Evolutionary conservation across 2,329 filamentous ascomycete species (phyloP).

Genomic region (Botrytis byssoidea): DNA sequence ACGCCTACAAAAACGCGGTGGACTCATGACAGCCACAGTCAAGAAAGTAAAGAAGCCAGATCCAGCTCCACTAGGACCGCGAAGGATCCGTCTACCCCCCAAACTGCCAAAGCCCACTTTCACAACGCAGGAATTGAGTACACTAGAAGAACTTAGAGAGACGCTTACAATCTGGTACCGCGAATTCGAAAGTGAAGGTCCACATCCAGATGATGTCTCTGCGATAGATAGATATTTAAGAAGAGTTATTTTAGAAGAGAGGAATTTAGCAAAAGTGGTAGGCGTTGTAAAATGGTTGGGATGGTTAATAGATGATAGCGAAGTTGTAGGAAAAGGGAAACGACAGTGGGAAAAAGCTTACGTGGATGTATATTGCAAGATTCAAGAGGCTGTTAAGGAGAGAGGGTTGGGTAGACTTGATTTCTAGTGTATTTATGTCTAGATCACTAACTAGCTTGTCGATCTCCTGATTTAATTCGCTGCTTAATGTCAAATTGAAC

Average conservation of each 20-base stretch:
- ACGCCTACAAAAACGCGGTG: conserved; percentile 53
- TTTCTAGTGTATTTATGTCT: conserved; percentile 39
- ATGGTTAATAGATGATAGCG: conserved; percentile 52
- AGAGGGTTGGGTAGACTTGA: conserved; percentile 57
- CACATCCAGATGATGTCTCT: conserved; percentile 74
- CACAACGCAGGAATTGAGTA: conserved; percentile 55
- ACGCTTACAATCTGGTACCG: conserved; percentile 75
- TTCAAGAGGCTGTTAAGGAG: conserved; percentile 55
- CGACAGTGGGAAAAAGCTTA: conserved; percentile 49
- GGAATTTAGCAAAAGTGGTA: conserved; percentile 72
- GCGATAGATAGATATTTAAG: conserved; percentile 72
- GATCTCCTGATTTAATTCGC: not conserved
- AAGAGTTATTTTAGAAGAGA: conserved; percentile 71
- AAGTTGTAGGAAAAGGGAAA: conserved; percentile 31
- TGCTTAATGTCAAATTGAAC: not conserved
- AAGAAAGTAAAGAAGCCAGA: conserved; percentile 31
- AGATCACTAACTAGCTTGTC: not conserved
- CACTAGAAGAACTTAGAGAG: conserved; percentile 63
- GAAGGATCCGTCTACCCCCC: conserved; percentile 48
- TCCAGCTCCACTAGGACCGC: conserved; percentile 26
- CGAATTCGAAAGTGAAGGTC: conserved; percentile 70
- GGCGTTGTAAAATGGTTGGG: conserved; percentile 68
- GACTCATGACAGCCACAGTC: conserved; percentile 38
- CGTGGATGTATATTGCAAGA: conserved; percentile 46
- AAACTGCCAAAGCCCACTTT: conserved; percentile 57